Conservation (phyloP, 441 rosid species). For the Gossypium laxum region DNA sequence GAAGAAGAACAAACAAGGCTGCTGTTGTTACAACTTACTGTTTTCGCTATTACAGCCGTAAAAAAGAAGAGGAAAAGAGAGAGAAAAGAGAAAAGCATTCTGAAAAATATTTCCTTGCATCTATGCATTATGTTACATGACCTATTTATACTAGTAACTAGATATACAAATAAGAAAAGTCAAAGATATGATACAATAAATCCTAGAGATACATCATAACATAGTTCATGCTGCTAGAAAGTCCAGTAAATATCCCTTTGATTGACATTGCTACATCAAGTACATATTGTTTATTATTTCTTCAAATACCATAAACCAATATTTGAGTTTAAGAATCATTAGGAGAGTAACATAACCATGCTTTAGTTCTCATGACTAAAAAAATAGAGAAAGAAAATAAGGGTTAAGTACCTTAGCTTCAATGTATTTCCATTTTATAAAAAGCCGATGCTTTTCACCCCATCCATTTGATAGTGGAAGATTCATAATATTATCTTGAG, state of each 20-base stretch:
- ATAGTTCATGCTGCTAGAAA: neutral
- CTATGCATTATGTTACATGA: no score
- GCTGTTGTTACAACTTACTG: no score
- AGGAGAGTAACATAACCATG: neutral
- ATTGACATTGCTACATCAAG: neutral
- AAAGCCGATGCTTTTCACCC: slow-evolving; percentile 90
- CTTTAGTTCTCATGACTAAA: neutral
- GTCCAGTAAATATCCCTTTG: neutral
- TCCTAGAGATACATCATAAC: neutral
- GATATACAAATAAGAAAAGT: no score
- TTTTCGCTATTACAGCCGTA: no score
- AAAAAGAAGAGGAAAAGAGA: no score
- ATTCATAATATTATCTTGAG: slow-evolving; percentile 76
- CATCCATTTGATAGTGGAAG: slow-evolving; percentile 81
- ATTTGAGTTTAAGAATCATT: neutral
- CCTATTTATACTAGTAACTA: no score
- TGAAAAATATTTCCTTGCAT: no score
- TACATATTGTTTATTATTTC: neutral
- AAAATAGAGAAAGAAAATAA: neutral
- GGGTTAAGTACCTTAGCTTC: slow-evolving; percentile 65
- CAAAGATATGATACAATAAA: no score
- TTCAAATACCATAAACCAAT: neutral
- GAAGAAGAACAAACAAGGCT: no score
- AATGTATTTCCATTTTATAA: slow-evolving; percentile 75
- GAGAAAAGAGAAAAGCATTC: no score